phyloP scores from a whole-genome alignment of 2,329 filamentous ascomycete species.

The Claviceps cyperi region DNA sequence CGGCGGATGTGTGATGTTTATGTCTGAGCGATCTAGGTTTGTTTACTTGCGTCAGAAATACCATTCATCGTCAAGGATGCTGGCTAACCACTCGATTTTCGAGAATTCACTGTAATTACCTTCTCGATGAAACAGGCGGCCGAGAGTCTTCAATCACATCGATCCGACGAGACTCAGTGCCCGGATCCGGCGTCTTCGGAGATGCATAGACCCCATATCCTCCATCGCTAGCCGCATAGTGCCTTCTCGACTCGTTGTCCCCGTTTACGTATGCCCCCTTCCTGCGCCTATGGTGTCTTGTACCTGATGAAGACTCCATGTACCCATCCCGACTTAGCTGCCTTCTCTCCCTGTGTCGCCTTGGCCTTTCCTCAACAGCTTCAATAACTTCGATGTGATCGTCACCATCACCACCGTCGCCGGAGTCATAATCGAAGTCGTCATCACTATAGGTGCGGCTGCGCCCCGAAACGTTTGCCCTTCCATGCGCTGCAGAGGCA shows the following conservation, averaged over 20 bases:
- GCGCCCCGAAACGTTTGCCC: constrained; percentile 1
- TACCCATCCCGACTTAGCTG: constrained; percentile 15
- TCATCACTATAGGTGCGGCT: constrained; percentile 1
- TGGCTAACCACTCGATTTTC: too few species aligned
- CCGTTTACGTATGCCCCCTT: constrained; percentile 13
- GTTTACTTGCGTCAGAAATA: not conserved
- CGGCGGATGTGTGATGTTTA: constrained; percentile 10
- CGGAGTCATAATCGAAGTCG: constrained; percentile 1
- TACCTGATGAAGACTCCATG: constrained; percentile 13
- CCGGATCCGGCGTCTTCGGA: constrained; percentile 15
- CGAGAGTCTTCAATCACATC: constrained; percentile 21
- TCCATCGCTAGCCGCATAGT: constrained; percentile 13
- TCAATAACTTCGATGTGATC: constrained; percentile 15
- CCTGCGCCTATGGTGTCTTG: constrained; percentile 10
- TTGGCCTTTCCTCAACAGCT: constrained; percentile 10
- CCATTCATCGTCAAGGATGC: too few species aligned
- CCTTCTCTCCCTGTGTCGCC: constrained; percentile 6
- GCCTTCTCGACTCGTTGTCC: constrained; percentile 9
- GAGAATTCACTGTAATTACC: constrained; percentile 8
- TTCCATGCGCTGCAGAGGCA: constrained; percentile 6
- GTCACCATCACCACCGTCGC: not conserved
- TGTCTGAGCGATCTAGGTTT: constrained; percentile 5
- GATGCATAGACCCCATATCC: constrained; percentile 16
- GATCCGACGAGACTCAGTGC: constrained; percentile 15
- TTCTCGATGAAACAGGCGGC: constrained; percentile 20